phyloP scores from a whole-genome alignment of 257 asterid species.

The Salvia hispanica region DNA sequence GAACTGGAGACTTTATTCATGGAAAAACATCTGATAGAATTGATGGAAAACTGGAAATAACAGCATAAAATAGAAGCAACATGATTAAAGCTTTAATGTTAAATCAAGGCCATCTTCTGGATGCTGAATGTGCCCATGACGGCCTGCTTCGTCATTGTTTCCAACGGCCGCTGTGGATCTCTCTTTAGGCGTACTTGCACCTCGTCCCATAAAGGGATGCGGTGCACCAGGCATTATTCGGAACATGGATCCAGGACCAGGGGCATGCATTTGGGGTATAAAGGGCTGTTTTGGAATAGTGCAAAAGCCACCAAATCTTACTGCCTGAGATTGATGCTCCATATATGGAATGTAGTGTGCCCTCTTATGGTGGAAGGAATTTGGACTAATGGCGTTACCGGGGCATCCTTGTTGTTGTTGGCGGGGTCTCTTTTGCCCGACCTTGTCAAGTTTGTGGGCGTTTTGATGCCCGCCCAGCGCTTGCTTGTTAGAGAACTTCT shows the following conservation, averaged over 20 bases:
- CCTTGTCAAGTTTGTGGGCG: slow-evolving; percentile 38
- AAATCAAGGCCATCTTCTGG: slow-evolving; percentile 33
- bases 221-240: slow-evolving; percentile 1
- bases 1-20: too few species aligned
- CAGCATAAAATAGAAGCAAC: neutral
- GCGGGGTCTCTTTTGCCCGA: slow-evolving; percentile 1
- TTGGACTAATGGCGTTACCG: slow-evolving; percentile 20
- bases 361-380: slow-evolving; percentile 24
- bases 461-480: slow-evolving; percentile 42
- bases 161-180: slow-evolving; percentile 1
- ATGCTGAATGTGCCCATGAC: slow-evolving; percentile 5
- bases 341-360: slow-evolving; percentile 17
- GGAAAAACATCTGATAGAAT: too few species aligned
- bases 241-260: slow-evolving; percentile 12
- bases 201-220: slow-evolving; percentile 17
- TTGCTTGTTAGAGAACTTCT: slow-evolving; percentile 35
- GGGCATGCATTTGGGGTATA: slow-evolving; percentile 4
- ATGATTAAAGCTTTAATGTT: slow-evolving; percentile 31
- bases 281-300: slow-evolving; percentile 12
- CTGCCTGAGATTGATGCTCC: slow-evolving; percentile 9
- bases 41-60: too few species aligned
- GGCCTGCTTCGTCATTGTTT: slow-evolving; percentile 14
- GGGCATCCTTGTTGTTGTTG: neutral
- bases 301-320: slow-evolving; percentile 1
- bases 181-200: slow-evolving; percentile 13